These are phyloP conservation scores for Sporopachydermia lactativora DNA, from an alignment of 805 yeast species.

Conservation along the genomic window DNA sequence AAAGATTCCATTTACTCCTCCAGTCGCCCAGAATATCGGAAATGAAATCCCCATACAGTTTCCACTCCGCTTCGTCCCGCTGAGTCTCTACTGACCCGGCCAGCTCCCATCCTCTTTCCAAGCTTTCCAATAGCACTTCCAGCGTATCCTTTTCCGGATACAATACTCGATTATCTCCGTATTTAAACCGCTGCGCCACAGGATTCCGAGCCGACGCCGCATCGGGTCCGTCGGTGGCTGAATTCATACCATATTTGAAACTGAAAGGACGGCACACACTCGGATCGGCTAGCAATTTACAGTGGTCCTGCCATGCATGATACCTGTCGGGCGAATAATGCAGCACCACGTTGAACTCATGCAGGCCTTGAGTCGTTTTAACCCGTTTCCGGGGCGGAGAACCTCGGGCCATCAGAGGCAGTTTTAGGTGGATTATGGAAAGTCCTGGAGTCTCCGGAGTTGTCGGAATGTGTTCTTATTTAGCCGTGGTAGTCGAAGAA, in stretches of 20 bases:
- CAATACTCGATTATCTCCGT: not conserved
- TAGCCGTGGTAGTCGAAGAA: no score
- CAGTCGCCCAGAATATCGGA: not conserved
- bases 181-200: no score
- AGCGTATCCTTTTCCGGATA: not conserved
- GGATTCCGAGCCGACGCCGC: no score
- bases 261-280: not conserved
- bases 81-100: not conserved
- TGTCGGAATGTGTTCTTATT: no score
- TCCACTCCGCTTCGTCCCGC: not conserved
- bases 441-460: no score
- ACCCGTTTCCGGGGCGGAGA: not conserved
- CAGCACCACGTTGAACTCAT: not conserved
- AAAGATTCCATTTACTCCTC: not conserved
- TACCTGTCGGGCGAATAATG: not conserved
- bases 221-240: no score
- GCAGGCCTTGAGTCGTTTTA: not conserved
- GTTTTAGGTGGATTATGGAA: no score
- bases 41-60: not conserved
- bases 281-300: not conserved
- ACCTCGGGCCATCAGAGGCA: no score
- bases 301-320: not conserved
- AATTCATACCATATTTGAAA: no score
- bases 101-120: not conserved
- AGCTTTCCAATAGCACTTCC: not conserved